Percentiles rank a stretch among this genome's conserved stretches.
These are phyloP conservation scores for Alopecurus myosuroides DNA, from an alignment of 176 grass and related monocot species.

Conservation along the genomic window DNA sequence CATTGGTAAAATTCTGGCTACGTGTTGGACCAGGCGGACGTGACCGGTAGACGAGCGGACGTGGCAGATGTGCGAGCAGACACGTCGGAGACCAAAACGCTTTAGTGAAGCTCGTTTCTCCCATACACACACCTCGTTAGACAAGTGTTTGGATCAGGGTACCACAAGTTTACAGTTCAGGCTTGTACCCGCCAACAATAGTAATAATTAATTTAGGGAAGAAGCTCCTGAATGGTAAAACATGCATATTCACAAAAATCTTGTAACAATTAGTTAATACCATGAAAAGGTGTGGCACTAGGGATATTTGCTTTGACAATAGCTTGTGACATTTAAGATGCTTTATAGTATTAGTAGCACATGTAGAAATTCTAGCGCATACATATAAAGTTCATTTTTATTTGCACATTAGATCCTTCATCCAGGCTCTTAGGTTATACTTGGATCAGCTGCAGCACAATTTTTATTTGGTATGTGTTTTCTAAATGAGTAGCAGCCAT, in stretches of 20 bases:
- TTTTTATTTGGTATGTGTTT: conserved; percentile 1
- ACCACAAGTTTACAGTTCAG: background rate
- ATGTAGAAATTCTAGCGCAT: background rate
- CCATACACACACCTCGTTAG: background rate
- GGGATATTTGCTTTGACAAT: background rate
- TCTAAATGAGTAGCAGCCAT: background rate
- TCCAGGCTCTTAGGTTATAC: background rate
- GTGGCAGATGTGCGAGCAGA: background rate
- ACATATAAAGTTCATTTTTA: background rate
- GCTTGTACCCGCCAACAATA: background rate
- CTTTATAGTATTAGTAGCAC: background rate
- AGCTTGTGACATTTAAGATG: background rate
- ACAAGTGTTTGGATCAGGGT: background rate
- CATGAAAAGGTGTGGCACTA: background rate
- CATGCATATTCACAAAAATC: background rate
- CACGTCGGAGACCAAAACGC: background rate
- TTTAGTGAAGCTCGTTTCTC: background rate
- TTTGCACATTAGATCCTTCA: conserved; percentile 1
- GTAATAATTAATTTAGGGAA: background rate
- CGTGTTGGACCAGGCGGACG: background rate
- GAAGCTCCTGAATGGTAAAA: background rate
- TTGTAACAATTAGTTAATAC: conserved; percentile 9
- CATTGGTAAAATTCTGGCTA: background rate
- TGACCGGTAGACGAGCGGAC: background rate
- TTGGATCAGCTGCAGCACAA: background rate